Base-by-base conservation (phyloP, 2,329 filamentous ascomycete species). In the Pestalotiopsis sp. region DNA sequence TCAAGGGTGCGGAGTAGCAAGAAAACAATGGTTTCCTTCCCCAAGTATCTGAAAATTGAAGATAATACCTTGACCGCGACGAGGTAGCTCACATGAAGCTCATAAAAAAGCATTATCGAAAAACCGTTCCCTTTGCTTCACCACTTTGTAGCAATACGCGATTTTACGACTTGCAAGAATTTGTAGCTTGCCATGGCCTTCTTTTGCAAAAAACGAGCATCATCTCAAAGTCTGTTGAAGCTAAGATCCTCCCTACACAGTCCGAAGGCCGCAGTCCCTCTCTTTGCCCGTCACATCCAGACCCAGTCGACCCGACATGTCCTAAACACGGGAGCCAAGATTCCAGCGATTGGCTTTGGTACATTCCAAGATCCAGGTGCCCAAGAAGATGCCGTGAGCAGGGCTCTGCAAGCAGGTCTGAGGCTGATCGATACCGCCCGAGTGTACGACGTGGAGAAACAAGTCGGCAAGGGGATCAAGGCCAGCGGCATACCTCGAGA, bases 401-500 rank as follows among this genome's bases (percentile, higher is more conserved):
- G 45, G 17, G 76, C 75, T 5, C 69, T 81, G 25, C 73, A 76
- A n/a, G 70, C 71, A 3, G 79, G 80, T 1, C 73, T 77, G 58
- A 76, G 81, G 1, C 76, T 78, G 4, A 81, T 83, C 57, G 80
- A 82, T 57, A 80, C 78, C 2, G 73, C 74, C 4, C 65, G 66
- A 11, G 70, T 74, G 12, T 75, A 72, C 67, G 45, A 73, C 61
- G 31, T 65, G 0, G 74, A 76, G 41, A 69, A 69, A 6, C 64
- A 74, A 40, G 71, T 76, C 1, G 74, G 75, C 11, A 68, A 65
- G 31, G 75, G 72, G 1, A 75, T 77, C 60, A 74, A 68, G 52
- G 72, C 71, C 4, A 74, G 70, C 0, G 72, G 71, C 13, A 68
- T 80, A 1, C 69, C 72, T 3, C 74, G 79, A 12, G 71, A 75